Conservation (phyloP, 2,329 filamentous ascomycete genomes). For the Lachnellula hyalina region DNA sequence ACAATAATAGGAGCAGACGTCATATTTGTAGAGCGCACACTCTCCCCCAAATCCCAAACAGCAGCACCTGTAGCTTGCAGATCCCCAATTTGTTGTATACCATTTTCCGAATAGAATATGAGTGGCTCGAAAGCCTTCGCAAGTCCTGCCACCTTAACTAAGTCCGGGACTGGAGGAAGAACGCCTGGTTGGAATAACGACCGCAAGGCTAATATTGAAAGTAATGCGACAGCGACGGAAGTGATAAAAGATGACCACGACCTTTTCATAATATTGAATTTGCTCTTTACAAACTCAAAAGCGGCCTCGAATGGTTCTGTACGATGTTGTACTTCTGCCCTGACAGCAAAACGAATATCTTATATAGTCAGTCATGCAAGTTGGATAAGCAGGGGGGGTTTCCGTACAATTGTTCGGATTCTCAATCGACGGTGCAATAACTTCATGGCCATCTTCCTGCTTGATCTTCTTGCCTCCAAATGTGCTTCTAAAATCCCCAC, state of each 20-base stretch:
- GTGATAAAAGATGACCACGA: constrained; percentile 64
- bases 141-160: constrained; percentile 85
- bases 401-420: constrained; percentile 46
- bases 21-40: constrained; percentile 84
- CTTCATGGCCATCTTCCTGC: constrained; percentile 19
- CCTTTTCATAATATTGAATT: constrained; percentile 55
- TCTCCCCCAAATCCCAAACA: constrained; percentile 92
- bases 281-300: constrained; percentile 57
- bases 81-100: constrained; percentile 77
- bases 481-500: constrained; percentile 33
- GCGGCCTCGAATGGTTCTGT: constrained; percentile 77
- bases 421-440: constrained; percentile 22
- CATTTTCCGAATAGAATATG: constrained; percentile 91
- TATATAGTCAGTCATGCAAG: constrained; percentile 21
- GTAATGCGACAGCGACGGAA: constrained; percentile 54
- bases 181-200: constrained; percentile 64
- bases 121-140: constrained; percentile 90
- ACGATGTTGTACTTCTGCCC: constrained; percentile 82
- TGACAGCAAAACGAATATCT: constrained; percentile 86
- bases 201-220: constrained; percentile 61
- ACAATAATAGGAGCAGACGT: constrained; percentile 84
- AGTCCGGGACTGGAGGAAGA: constrained; percentile 67
- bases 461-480: constrained; percentile 33
- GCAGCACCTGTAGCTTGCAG: constrained; percentile 88
- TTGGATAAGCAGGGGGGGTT: constrained; percentile 4